Conservation (phyloP, 106 monocot genomes). For the Agapanthus africanus region DNA sequence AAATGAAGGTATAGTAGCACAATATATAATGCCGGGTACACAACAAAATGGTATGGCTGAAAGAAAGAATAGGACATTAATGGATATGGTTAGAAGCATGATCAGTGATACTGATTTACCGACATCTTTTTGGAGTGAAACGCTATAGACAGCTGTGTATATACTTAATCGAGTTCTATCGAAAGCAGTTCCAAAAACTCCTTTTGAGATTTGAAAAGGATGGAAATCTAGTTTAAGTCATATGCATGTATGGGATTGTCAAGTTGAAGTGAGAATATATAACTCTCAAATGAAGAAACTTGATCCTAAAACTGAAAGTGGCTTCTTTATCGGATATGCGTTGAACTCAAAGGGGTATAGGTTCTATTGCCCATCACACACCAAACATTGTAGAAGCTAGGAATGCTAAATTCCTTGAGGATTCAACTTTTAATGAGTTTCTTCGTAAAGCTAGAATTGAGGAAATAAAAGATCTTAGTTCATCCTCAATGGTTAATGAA, state of each 20-base stretch:
- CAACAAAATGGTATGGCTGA: conserved; percentile 6
- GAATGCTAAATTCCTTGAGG: neutral
- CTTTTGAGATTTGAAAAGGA: conserved; percentile 12
- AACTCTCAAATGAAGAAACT: neutral
- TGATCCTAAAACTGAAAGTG: neutral
- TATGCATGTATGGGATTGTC: conserved; percentile 8
- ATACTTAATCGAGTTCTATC: too few relatives aligned
- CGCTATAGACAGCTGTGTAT: too few relatives aligned
- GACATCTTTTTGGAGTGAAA: conserved; percentile 5
- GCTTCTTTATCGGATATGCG: neutral
- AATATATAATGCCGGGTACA: conserved; percentile 2
- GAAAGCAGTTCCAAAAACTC: conserved; percentile 12
- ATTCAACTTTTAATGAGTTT: neutral
- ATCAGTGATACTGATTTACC: neutral
- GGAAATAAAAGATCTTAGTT: neutral
- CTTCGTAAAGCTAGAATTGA: neutral
- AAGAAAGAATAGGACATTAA: conserved; percentile 1
- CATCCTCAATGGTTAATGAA: neutral
- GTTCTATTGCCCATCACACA: neutral
- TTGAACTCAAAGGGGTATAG: neutral
- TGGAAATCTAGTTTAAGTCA: conserved; percentile 9
- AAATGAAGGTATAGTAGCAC: neutral
- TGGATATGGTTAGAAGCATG: conserved; percentile 8
- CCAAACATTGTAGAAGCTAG: neutral
- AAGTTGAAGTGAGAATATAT: conserved; percentile 5